phyloP scores from a whole-genome alignment of 176 grass and related monocot species.

The Triticum turgidum region DNA sequence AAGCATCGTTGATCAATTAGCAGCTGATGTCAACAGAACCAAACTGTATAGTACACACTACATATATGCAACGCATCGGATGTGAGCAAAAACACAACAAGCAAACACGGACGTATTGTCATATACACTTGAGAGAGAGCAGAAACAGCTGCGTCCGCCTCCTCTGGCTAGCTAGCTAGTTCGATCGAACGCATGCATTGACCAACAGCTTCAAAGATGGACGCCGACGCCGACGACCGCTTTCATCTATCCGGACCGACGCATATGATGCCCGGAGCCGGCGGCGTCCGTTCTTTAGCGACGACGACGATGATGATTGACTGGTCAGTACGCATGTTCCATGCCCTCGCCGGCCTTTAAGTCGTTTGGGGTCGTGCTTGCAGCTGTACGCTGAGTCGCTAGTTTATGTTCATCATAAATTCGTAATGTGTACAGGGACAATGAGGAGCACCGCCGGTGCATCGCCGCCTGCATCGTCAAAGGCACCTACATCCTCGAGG shows the following conservation, averaged over 20 bases:
- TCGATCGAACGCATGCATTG: not conserved
- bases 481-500: not conserved
- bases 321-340: not conserved
- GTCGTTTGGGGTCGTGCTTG: not conserved
- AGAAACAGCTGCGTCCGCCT: no score
- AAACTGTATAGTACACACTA: not conserved
- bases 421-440: constrained; percentile 6
- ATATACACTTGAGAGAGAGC: no score
- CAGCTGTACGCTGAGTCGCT: not conserved
- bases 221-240: not conserved
- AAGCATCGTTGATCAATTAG: not conserved
- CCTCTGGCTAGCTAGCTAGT: not conserved
- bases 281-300: not conserved
- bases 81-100: not conserved
- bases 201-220: not conserved
- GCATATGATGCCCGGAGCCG: not conserved
- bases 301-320: not conserved
- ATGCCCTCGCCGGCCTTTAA: not conserved
- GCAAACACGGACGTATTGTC: not conserved
- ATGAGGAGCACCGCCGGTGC: constrained; percentile 27
- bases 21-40: not conserved
- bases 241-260: not conserved
- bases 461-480: constrained; percentile 10
- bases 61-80: not conserved
- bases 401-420: not conserved